Base-by-base conservation (phyloP, 805 yeast species). In the Candida saitoana region DNA sequence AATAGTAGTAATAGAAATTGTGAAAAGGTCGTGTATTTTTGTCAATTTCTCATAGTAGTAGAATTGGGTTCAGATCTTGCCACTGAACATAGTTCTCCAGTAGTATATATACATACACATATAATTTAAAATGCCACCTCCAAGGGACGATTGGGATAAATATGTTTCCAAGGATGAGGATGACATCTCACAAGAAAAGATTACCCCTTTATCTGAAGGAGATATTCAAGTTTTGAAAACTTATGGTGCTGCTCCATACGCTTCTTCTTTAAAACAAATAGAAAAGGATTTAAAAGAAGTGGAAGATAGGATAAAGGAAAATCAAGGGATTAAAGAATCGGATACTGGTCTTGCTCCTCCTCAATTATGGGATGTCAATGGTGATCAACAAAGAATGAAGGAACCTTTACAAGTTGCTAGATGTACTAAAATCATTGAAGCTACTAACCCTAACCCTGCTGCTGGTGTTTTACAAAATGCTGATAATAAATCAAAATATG, bases 321-420 rank as follows among this genome's bases (percentile, higher is more conserved):
- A 87, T 63, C 86, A 90, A 44, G 99, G 99, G 37, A 76, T 86
- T 52, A 86, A 87, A 59, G 99, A 93, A 64, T 82, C 93, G 57
- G 98, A 93, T 65, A 91, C 99, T 1, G 99, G 99, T n/a, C 73
- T 93, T 48, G 88, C 98, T 15, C 90, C 96, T 39, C 96, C 97
- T 5, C 95, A 87, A 58, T 69, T 91, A 51, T 93, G 99, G 99
- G 99, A 93, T 69, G 88, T 91, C 37, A 80, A 82, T 74, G 98
- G 97, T 19, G 99, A 93, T 67, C 85, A 86, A 61, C 96, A 87
- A 65, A 75, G 96, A 57, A 82, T 90, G 82, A 76, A 83, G 46
- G 91, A 84, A 62, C 96, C 99, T 22, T 72, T 93, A 50, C 99
- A 93, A 66, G 99, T 95, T 36, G 99, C 99, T 14, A 77, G 99